Conservation (phyloP, 805 yeast genomes). For the Myxozyma nipponensis region DNA sequence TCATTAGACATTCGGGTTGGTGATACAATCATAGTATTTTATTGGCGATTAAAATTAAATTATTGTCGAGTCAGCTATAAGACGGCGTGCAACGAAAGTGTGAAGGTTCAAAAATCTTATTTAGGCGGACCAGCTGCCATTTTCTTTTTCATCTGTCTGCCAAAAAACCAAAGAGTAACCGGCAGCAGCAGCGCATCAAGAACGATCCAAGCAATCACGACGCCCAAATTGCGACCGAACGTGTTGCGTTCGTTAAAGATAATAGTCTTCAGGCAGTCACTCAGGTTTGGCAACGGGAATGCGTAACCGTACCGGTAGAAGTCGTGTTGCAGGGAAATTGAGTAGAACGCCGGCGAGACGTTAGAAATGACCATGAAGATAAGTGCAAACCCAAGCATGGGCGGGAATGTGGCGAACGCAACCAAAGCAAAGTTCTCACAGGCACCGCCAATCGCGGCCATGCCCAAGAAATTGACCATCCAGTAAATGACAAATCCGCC, state of each 20-base stretch:
- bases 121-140: not conserved
- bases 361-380: slow-evolving; percentile 66
- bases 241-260: slow-evolving; percentile 55
- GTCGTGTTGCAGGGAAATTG: slow-evolving; percentile 55
- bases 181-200: slow-evolving; percentile 36
- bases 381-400: slow-evolving; percentile 66
- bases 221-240: slow-evolving; percentile 58
- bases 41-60: no score
- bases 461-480: slow-evolving; percentile 62
- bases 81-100: no score
- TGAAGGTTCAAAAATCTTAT: no score
- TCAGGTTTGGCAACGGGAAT: slow-evolving; percentile 64
- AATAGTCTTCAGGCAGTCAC: slow-evolving; percentile 57
- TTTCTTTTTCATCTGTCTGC: slow-evolving; percentile 7
- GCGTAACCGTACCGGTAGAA: slow-evolving; percentile 64
- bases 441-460: slow-evolving; percentile 74
- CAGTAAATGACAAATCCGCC: slow-evolving; percentile 73
- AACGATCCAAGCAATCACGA: slow-evolving; percentile 59
- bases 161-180: slow-evolving; percentile 9
- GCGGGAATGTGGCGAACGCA: slow-evolving; percentile 53
- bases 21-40: no score
- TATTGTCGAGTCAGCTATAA: no score
- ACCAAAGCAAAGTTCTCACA: slow-evolving; percentile 62
- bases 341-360: slow-evolving; percentile 64
- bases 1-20: no score